Percentiles rank a stretch among this genome's conserved stretches.
phyloP scores from a whole-genome alignment of 371 early-diverging fungal species.

The Apophysomyces sp. region DNA sequence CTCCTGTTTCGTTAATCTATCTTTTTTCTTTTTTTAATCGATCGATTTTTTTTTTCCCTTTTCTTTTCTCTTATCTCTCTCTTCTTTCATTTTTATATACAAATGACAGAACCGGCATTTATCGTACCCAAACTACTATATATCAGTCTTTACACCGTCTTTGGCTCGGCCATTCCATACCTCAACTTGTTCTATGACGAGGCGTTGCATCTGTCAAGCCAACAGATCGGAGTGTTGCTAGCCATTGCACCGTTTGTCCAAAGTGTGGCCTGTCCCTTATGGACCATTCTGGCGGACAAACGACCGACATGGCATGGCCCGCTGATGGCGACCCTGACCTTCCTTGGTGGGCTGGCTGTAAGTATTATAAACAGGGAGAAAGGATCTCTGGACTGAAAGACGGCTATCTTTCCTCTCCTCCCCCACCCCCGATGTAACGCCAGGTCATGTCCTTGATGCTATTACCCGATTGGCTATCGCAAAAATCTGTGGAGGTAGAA shows the following conservation, averaged over 20 bases:
- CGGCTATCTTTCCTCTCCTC: no score
- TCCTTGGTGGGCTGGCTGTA: constrained; percentile 35
- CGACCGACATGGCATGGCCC: constrained; percentile 34
- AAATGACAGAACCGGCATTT: constrained; percentile 7
- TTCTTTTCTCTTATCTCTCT: neutral
- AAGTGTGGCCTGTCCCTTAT: constrained; percentile 44
- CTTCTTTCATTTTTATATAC: constrained; percentile 7
- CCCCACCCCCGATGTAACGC: neutral
- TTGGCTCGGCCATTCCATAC: constrained; percentile 41
- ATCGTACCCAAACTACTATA: constrained; percentile 37
- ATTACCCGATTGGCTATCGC: neutral
- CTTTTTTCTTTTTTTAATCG: neutral
- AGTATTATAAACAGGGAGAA: neutral
- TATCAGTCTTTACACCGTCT: constrained; percentile 33
- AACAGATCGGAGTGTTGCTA: constrained; percentile 43
- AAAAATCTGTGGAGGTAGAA: neutral
- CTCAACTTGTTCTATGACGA: constrained; percentile 41
- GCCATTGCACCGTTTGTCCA: constrained; percentile 53
- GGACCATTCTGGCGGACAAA: constrained; percentile 42
- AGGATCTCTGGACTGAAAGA: neutral
- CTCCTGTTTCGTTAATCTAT: neutral
- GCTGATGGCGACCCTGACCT: constrained; percentile 35
- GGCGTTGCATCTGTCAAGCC: constrained; percentile 36
- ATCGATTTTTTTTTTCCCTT: neutral
- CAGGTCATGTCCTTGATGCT: neutral